Evolutionary conservation across 306 rosid genomes (phyloP).

Genomic region (Pueraria montana): DNA sequence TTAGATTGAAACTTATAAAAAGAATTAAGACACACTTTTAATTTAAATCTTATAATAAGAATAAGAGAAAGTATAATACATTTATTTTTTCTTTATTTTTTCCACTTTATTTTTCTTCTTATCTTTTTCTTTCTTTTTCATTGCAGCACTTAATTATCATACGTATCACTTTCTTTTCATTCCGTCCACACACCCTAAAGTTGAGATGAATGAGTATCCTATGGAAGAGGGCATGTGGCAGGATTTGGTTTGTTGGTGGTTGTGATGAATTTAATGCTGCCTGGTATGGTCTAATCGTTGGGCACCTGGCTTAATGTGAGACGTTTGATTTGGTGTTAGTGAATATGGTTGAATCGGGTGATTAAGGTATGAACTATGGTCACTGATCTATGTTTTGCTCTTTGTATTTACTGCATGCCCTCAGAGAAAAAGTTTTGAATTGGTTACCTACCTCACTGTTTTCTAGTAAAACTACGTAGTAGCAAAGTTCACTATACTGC

Average conservation of each 20-base stretch:
- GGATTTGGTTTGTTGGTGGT: background rate
- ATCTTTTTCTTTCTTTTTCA: too few species aligned
- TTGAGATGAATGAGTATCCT: too few species aligned
- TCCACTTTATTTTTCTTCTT: too few species aligned
- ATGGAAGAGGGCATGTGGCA: background rate
- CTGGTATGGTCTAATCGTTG: background rate
- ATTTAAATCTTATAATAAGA: too few species aligned
- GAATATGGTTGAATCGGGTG: background rate
- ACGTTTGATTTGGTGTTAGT: background rate
- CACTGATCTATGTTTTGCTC: background rate
- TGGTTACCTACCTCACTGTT: slow-evolving; percentile 11
- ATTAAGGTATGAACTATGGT: background rate
- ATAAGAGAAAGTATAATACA: too few species aligned
- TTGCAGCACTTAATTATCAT: too few species aligned
- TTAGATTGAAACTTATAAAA: too few species aligned
- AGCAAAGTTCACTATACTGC: background rate
- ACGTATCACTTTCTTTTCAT: too few species aligned
- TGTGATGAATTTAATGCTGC: slow-evolving; percentile 17
- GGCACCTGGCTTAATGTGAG: slow-evolving; percentile 29
- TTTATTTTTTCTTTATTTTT: too few species aligned
- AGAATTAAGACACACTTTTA: too few species aligned
- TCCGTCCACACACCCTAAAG: too few species aligned
- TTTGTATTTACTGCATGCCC: background rate
- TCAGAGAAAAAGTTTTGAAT: background rate
- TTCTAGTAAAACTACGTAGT: background rate